Evolutionary conservation across 2,329 filamentous ascomycete species (phyloP).

Genomic region (Pseudocercospora fijiensis): DNA sequence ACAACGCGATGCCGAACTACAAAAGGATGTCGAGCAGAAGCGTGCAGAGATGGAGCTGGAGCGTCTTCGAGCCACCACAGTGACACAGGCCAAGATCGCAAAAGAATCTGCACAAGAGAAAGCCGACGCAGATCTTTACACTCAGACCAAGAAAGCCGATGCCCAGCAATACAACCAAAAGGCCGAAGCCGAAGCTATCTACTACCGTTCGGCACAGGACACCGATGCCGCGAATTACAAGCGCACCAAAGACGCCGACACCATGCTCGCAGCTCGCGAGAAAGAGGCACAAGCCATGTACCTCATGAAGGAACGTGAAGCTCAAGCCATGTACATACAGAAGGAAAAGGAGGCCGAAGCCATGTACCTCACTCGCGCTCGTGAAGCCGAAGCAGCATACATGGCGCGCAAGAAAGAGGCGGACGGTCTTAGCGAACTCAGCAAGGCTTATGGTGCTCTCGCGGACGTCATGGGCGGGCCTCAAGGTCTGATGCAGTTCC

Average conservation of each 20-base stretch:
- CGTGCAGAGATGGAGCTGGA: slow-evolving; percentile 78
- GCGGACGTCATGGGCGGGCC: slow-evolving; percentile 73
- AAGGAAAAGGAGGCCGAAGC: slow-evolving; percentile 37
- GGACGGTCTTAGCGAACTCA: slow-evolving; percentile 49
- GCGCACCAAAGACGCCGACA: slow-evolving; percentile 37
- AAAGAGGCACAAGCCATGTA: slow-evolving; percentile 39
- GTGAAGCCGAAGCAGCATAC: slow-evolving; percentile 60
- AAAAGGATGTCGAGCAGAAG: slow-evolving; percentile 73
- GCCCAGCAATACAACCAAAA: slow-evolving; percentile 59
- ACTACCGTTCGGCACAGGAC: slow-evolving; percentile 42
- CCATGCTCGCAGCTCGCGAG: slow-evolving; percentile 21
- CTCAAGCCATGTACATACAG: slow-evolving; percentile 29
- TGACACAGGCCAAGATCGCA: slow-evolving; percentile 71
- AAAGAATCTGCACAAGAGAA: slow-evolving; percentile 40
- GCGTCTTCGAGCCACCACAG: slow-evolving; percentile 71
- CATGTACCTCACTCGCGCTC: slow-evolving; percentile 39
- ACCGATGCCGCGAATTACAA: slow-evolving; percentile 45
- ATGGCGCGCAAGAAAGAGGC: slow-evolving; percentile 69
- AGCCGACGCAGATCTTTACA: slow-evolving; percentile 58
- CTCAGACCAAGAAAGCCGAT: slow-evolving; percentile 53
- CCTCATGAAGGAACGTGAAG: slow-evolving; percentile 47
- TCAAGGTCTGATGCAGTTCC: slow-evolving; percentile 73
- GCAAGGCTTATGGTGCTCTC: slow-evolving; percentile 61
- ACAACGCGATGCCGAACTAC: slow-evolving; percentile 74
- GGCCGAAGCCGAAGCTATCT: slow-evolving; percentile 58